Evolutionary conservation across 352 stramenopile genomes (phyloP).

Genomic region (Globisporangium acanthophoron): DNA sequence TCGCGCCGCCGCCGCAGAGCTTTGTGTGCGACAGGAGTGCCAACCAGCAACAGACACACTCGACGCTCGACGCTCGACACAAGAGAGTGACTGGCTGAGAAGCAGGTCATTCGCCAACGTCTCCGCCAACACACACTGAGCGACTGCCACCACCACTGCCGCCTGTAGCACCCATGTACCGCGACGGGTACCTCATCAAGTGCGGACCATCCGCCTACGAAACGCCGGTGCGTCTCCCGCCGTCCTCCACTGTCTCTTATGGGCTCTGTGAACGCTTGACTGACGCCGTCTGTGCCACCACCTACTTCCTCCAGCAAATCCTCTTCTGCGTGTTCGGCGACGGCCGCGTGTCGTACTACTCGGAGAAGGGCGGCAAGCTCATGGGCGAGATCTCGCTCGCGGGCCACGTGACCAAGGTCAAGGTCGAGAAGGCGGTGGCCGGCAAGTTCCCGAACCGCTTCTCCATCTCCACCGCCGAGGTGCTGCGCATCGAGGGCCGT

Average conservation of each 20-base stretch:
- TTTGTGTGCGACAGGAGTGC: too few species aligned
- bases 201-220: constrained; percentile 45
- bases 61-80: too few species aligned
- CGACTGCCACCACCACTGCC: background rate
- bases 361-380: constrained; percentile 64
- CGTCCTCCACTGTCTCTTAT: background rate
- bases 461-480: constrained; percentile 54
- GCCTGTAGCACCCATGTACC: constrained; percentile 43
- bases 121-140: background rate
- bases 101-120: constrained; percentile 1
- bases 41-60: background rate
- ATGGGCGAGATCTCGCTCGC: constrained; percentile 59
- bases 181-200: constrained; percentile 75
- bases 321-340: constrained; percentile 79
- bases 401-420: constrained; percentile 70
- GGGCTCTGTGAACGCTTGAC: background rate
- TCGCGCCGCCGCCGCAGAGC: background rate
- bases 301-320: constrained; percentile 28
- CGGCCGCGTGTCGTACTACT: constrained; percentile 64
- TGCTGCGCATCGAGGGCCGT: constrained; percentile 70
- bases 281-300: background rate
- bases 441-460: constrained; percentile 77
- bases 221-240: constrained; percentile 26
- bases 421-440: constrained; percentile 54
- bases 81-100: background rate